A percentile compares a stretch with the other conserved stretches of the same genome.
These are phyloP conservation scores for Silene uniflora DNA, from an alignment of 148 eudicot species.

Conservation along the genomic window DNA sequence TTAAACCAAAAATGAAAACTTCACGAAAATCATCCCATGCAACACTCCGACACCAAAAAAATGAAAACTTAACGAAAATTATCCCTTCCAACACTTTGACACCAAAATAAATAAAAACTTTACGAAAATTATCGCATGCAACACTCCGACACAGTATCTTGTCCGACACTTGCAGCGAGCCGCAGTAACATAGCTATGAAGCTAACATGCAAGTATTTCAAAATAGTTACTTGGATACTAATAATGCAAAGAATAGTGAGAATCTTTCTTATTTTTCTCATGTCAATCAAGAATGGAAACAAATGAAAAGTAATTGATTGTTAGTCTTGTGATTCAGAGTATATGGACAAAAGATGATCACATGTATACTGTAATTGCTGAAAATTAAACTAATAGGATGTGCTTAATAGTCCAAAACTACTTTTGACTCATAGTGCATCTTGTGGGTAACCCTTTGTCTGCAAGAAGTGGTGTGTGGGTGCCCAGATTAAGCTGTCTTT, in stretches of 20 bases:
- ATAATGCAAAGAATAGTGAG: neutral
- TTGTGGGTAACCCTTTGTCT: constrained; percentile 22
- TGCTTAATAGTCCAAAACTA: constrained; percentile 30
- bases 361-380: constrained; percentile 25
- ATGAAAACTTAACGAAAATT: no score
- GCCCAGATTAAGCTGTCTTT: constrained; percentile 21
- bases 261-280: neutral
- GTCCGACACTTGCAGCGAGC: no score
- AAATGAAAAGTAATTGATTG: constrained; percentile 22
- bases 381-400: constrained; percentile 8
- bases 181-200: no score
- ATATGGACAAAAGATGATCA: constrained; percentile 46
- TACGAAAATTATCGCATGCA: no score
- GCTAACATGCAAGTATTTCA: no score
- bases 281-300: constrained; percentile 26
- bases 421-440: constrained; percentile 25
- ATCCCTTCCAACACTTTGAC: no score
- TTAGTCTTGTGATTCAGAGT: constrained; percentile 27
- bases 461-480: constrained; percentile 29
- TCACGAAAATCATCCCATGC: no score
- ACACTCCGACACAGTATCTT: no score
- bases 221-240: neutral
- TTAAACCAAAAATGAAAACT: no score
- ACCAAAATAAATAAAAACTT: no score
- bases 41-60: no score